Evolutionary conservation across 2,329 filamentous ascomycete species (phyloP).

Genomic region (Clonostachys rhizophaga): DNA sequence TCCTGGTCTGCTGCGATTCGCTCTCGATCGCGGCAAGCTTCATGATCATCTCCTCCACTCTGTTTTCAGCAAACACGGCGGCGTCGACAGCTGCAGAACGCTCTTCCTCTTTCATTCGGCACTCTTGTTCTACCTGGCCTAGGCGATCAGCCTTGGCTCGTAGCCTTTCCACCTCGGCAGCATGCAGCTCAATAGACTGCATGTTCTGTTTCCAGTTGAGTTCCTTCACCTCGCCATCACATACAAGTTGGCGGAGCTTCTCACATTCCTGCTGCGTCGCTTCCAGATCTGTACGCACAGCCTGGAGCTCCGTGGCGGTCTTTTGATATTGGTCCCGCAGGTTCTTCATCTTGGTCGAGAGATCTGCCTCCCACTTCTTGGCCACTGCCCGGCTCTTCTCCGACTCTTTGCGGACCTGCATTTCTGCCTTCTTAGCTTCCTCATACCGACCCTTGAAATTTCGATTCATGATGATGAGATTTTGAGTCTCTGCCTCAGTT

Average conservation of each 20-base stretch:
- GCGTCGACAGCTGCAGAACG: conserved; percentile 52
- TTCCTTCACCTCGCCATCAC: conserved; percentile 65
- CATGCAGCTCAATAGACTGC: conserved; percentile 56
- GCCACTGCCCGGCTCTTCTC: conserved; percentile 67
- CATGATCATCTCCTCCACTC: conserved; percentile 53
- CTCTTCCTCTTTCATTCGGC: conserved; percentile 60
- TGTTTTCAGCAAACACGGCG: conserved; percentile 52
- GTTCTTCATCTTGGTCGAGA: conserved; percentile 60
- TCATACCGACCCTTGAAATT: conserved; percentile 68
- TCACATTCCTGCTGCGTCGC: conserved; percentile 55
- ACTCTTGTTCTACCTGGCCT: conserved; percentile 55
- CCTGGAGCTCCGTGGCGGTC: conserved; percentile 53
- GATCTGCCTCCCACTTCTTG: conserved; percentile 73
- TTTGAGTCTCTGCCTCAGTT: conserved; percentile 77
- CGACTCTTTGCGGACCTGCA: conserved; percentile 66
- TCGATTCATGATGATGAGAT: conserved; percentile 72
- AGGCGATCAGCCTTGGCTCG: conserved; percentile 55
- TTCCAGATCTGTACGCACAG: conserved; percentile 53
- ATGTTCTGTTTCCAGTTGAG: conserved; percentile 59
- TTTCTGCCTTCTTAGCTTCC: conserved; percentile 66
- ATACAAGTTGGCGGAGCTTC: conserved; percentile 60
- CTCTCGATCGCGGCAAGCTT: conserved; percentile 46
- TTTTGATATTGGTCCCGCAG: conserved; percentile 68
- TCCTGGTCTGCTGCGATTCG: conserved; percentile 37
- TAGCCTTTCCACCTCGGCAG: conserved; percentile 56